Base-by-base conservation (phyloP, 78 protist genomes). In the Polysphondylium violaceum region DNA sequence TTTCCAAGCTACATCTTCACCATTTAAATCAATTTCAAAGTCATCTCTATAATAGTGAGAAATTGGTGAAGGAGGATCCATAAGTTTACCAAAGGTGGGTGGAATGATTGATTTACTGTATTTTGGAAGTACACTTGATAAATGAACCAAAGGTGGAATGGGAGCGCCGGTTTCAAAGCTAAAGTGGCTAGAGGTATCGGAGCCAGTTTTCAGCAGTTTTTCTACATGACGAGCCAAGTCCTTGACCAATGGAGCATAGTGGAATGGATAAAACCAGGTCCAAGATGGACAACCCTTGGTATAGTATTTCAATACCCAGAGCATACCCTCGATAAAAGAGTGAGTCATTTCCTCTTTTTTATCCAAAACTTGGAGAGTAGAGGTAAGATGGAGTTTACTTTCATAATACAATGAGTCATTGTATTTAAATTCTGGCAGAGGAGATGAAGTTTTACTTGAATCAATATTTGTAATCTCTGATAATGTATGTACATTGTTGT, bases 291-390 rank as follows among this genome's bases (percentile, higher is more conserved):
- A 93, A n/a, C 99, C 99, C 27, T 88, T 76, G 51, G 94, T 96
- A 93, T 99, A 99, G 89, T 99, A 99, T 17, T 59, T 43, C 40
- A 98, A 38, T 40, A 98, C 99, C 99, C 99, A 99, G 73, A 72
- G 33, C 55, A 99, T 29, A 5, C 99, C 99, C 38, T 88, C 75
- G 31, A 93, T 19, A 92, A 95, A 99, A 23, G 43, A 27, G 9
- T 67, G 19, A 44, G 81, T 69, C 50, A 83, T 58, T 2, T 36
- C 58, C 3, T 83, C 50, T 9, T n/a, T 21, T 17, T 56, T 16
- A 35, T 25, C 11, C 21, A 29, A 17, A 2, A 69, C 41, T 56
- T 83, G 31, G 7, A 58, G 64, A 43, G 3, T 63, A 19, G 33
- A n/a, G 2, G 25, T 41, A 3, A 31, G 12, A 21, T 40, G 55